A percentile compares a stretch with the other conserved stretches of the same genome.
These are phyloP conservation scores for Plenodomus biglobosus DNA, from an alignment of 2,329 filamentous ascomycete genomes.

Conservation along the genomic window DNA sequence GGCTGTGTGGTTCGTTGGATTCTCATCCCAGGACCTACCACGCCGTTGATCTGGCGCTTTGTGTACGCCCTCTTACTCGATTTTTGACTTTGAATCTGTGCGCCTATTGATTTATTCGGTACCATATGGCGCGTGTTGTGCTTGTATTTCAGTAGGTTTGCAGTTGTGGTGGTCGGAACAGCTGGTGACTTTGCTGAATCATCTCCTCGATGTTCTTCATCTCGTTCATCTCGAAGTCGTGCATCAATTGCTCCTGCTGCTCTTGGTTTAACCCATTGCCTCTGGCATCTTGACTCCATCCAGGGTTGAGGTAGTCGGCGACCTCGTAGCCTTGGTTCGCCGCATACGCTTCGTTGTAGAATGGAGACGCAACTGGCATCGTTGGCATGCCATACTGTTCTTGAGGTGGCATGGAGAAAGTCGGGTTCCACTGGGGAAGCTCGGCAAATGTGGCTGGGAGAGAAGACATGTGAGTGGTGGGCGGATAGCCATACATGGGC, in stretches of 20 bases:
- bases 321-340: slow-evolving; percentile 41
- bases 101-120: too few species aligned
- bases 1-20: background rate
- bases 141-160: slow-evolving; percentile 30
- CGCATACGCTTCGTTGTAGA: slow-evolving; percentile 40
- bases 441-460: slow-evolving; percentile 43
- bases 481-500: slow-evolving; percentile 32
- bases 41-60: too few species aligned
- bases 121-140: background rate
- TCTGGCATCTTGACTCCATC: slow-evolving; percentile 55
- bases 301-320: slow-evolving; percentile 54
- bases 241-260: slow-evolving; percentile 82
- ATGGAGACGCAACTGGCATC: slow-evolving; percentile 30
- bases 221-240: slow-evolving; percentile 65
- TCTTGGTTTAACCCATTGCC: slow-evolving; percentile 66
- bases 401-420: slow-evolving; percentile 38
- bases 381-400: slow-evolving; percentile 30
- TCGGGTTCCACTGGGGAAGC: slow-evolving; percentile 42
- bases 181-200: slow-evolving; percentile 45
- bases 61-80: background rate
- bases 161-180: slow-evolving; percentile 37
- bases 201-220: slow-evolving; percentile 45
- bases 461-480: slow-evolving; percentile 34
- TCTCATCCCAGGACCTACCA: too few species aligned
- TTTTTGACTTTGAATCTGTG: background rate